These are phyloP conservation scores for Kandelia obovata DNA, from an alignment of 345 rosid species.

Conservation along the genomic window DNA sequence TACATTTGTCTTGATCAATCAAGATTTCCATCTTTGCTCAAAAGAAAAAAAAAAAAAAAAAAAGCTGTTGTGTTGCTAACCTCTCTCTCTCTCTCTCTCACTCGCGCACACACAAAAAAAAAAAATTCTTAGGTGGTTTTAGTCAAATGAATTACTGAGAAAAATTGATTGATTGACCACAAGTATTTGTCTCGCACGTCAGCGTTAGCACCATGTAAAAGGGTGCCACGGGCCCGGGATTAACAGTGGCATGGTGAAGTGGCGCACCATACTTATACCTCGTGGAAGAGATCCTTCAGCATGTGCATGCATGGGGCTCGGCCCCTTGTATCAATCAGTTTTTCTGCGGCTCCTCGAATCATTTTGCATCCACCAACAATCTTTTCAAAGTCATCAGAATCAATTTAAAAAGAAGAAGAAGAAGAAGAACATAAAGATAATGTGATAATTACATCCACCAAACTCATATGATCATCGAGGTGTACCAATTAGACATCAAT, in stretches of 20 bases:
- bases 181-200: too few species aligned
- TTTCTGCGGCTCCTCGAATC: slow-evolving; percentile 30
- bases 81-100: background rate
- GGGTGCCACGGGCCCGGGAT: too few species aligned
- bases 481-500: background rate
- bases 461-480: too few species aligned
- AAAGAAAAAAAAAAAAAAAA: too few species aligned
- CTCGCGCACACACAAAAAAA: background rate
- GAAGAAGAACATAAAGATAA: background rate
- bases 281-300: too few species aligned
- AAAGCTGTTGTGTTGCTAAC: background rate
- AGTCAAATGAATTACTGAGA: too few species aligned
- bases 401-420: background rate
- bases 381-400: slow-evolving; percentile 43
- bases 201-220: too few species aligned
- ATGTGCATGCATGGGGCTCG: too few species aligned
- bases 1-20: too few species aligned
- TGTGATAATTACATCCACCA: background rate
- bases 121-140: background rate
- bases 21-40: too few species aligned
- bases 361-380: slow-evolving; percentile 60
- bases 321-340: background rate
- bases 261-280: too few species aligned
- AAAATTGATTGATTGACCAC: background rate
- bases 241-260: too few species aligned